Conservation (phyloP, 2,329 filamentous ascomycete species). For the Biscogniauxia marginata region DNA sequence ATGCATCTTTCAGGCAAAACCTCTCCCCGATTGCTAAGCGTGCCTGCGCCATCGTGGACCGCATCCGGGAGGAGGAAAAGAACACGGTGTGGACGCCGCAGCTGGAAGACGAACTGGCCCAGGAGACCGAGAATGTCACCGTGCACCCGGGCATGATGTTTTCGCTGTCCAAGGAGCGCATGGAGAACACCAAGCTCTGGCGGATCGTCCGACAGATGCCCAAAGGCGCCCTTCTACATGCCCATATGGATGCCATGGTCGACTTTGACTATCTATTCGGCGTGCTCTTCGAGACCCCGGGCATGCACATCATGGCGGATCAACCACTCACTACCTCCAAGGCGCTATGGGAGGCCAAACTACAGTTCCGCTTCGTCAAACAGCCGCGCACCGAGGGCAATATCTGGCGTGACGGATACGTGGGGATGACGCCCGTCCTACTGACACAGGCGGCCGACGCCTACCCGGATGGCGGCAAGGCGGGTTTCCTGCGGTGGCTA, state of each 20-base stretch:
- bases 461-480: constrained; percentile 70
- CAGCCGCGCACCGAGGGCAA: constrained; percentile 42
- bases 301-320: constrained; percentile 69
- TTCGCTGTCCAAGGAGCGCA: constrained; percentile 76
- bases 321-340: constrained; percentile 53
- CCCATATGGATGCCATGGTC: constrained; percentile 88
- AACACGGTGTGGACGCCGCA: constrained; percentile 72
- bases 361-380: constrained; percentile 63
- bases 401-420: constrained; percentile 69
- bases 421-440: constrained; percentile 56
- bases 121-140: constrained; percentile 56
- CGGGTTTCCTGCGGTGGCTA: constrained; percentile 76
- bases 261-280: constrained; percentile 79
- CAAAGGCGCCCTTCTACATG: constrained; percentile 83
- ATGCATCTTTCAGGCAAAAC: constrained; percentile 67
- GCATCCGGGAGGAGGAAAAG: constrained; percentile 76
- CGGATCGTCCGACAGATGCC: constrained; percentile 82
- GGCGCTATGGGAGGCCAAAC: constrained; percentile 51
- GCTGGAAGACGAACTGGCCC: constrained; percentile 68
- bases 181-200: constrained; percentile 85
- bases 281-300: constrained; percentile 66
- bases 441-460: constrained; percentile 63
- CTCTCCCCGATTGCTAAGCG: constrained; percentile 76
- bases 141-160: constrained; percentile 94
- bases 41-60: constrained; percentile 76